Percentiles rank a stretch among this genome's conserved stretches.
phyloP scores from a whole-genome alignment of 2,329 filamentous ascomycete genomes.

The Aspergillus sp. region DNA sequence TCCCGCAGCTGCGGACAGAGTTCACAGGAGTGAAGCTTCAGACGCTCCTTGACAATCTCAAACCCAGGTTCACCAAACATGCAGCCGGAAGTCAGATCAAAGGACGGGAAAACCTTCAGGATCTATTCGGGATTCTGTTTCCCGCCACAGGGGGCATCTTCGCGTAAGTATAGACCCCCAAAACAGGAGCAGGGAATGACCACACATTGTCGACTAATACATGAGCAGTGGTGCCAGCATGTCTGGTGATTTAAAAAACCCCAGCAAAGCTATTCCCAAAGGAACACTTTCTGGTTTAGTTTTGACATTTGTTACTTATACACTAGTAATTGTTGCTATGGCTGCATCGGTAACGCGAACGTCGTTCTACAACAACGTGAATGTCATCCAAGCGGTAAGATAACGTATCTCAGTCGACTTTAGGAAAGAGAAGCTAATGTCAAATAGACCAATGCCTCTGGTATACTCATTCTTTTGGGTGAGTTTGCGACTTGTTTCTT shows the following conservation, averaged over 20 bases:
- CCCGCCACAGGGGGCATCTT: conserved; percentile 58
- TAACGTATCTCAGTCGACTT: not conserved
- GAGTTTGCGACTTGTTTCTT: conserved; percentile 79
- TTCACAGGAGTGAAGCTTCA: conserved; percentile 69
- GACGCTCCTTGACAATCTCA: conserved; percentile 66
- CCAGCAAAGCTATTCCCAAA: conserved; percentile 73
- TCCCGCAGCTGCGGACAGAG: conserved; percentile 54
- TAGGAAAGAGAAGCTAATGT: not conserved
- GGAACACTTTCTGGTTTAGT: conserved; percentile 73
- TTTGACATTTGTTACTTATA: conserved; percentile 67
- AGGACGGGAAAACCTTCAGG: conserved; percentile 63
- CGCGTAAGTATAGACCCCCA: conserved; percentile 42
- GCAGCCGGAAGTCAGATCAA: conserved; percentile 54
- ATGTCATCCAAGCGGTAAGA: conserved; percentile 64
- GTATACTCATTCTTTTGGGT: conserved; percentile 64
- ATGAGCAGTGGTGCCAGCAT: conserved; percentile 64
- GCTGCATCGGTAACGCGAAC: conserved; percentile 65
- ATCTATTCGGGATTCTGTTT: conserved; percentile 79
- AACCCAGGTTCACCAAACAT: conserved; percentile 57
- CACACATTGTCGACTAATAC: conserved; percentile 24
- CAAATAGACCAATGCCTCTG: conserved; percentile 61
- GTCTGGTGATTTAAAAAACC: conserved; percentile 77
- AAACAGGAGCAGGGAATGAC: conserved; percentile 30
- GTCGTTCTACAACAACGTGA: conserved; percentile 65
- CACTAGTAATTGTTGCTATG: conserved; percentile 69